These are phyloP conservation scores for Takakia lepidozioides DNA, from an alignment of 225 moss, liverwort and hornwort species.

Conservation along the genomic window DNA sequence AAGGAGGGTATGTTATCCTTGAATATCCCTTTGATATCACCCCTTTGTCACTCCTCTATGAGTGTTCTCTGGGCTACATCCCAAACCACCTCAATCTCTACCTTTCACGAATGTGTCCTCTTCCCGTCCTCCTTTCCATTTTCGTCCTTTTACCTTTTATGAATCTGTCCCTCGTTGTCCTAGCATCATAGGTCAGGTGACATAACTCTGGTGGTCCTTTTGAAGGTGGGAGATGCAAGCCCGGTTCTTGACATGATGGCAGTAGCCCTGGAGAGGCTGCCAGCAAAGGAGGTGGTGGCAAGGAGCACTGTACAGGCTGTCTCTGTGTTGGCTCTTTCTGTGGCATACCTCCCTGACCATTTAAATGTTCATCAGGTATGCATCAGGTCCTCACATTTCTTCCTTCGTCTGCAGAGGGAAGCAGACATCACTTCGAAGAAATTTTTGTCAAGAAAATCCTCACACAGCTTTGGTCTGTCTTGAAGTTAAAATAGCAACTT, in stretches of 20 bases:
- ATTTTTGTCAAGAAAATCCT: no score
- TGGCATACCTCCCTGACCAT: slow-evolving; percentile 74
- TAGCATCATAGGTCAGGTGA: no score
- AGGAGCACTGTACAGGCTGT: slow-evolving; percentile 79
- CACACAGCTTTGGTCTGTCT: no score
- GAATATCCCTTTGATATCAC: background rate
- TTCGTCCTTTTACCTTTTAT: no score
- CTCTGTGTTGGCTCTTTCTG: slow-evolving; percentile 66
- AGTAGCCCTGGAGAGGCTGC: slow-evolving; percentile 63
- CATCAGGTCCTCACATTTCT: background rate
- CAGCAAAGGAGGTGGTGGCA: slow-evolving; percentile 45
- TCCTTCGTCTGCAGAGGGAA: background rate
- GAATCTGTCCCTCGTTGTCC: no score
- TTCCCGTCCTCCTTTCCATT: no score
- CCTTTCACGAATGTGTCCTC: no score
- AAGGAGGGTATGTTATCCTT: slow-evolving; percentile 45
- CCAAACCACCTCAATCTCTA: no score
- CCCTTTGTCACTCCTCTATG: background rate
- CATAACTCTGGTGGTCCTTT: no score
- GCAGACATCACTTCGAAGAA: no score
- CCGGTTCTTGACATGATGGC: slow-evolving; percentile 96
- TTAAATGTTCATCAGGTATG: slow-evolving; percentile 67
- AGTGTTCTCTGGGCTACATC: no score
- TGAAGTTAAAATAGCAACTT: no score
- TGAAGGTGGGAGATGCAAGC: slow-evolving; percentile 78